phyloP scores from a whole-genome alignment of 2,329 filamentous ascomycete genomes.

The Sarocladium brachiariae region DNA sequence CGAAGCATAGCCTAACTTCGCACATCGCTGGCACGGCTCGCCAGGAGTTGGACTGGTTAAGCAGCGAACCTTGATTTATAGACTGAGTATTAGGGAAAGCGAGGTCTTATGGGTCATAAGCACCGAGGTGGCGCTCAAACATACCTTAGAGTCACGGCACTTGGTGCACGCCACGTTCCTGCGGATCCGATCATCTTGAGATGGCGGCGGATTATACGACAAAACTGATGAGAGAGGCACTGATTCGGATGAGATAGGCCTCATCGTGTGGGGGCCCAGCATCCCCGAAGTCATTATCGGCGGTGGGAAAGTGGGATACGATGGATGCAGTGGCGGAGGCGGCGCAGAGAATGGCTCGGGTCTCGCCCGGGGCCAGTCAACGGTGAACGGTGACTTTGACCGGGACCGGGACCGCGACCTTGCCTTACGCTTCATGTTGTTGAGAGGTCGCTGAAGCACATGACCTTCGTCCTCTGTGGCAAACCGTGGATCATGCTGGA shows the following conservation, averaged over 20 bases:
- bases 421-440: background rate
- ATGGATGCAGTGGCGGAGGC: background rate
- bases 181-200: conserved; percentile 25
- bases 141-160: conserved; percentile 34
- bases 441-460: background rate
- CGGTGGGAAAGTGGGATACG: background rate
- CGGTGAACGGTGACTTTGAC: background rate
- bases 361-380: background rate
- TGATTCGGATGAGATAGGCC: too few relatives aligned
- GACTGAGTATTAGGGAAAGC: background rate
- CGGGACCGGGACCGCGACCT: background rate
- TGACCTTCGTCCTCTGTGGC: background rate
- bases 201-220: conserved; percentile 12
- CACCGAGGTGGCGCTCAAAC: too few relatives aligned
- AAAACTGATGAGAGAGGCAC: background rate
- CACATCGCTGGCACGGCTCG: conserved; percentile 37
- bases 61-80: conserved; percentile 42
- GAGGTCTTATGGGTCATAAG: too few relatives aligned
- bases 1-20: conserved; percentile 30
- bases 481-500: background rate
- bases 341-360: background rate
- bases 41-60: conserved; percentile 30
- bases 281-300: conserved; percentile 15
- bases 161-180: conserved; percentile 32
- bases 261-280: conserved; percentile 15